These are phyloP conservation scores for Hericium coralloides DNA, from an alignment of 768 basidiomycete species.

Conservation along the genomic window DNA sequence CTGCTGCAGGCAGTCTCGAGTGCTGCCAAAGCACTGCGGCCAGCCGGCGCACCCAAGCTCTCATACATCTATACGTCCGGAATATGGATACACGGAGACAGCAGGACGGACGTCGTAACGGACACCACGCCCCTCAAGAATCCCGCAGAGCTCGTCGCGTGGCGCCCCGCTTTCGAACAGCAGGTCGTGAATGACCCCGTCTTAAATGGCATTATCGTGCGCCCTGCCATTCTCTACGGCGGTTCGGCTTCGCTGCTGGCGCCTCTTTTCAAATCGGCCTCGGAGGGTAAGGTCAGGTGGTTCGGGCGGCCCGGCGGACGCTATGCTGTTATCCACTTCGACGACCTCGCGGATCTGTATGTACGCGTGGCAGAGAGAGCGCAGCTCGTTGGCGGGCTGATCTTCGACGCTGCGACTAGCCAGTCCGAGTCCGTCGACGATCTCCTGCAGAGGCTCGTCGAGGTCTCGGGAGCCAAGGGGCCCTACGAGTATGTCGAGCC, in stretches of 20 bases:
- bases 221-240: constrained; percentile 34
- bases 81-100: constrained; percentile 35
- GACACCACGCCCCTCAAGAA: constrained; percentile 24
- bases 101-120: constrained; percentile 22
- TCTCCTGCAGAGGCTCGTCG: constrained; percentile 27
- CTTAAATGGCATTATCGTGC: constrained; percentile 37
- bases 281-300: constrained; percentile 25
- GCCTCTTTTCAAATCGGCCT: constrained; percentile 23
- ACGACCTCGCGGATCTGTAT: constrained; percentile 39
- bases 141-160: constrained; percentile 16
- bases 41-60: constrained; percentile 26
- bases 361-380: constrained; percentile 32
- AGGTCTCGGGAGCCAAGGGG: constrained; percentile 28
- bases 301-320: constrained; percentile 27
- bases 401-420: constrained; percentile 34
- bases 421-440: constrained; percentile 32
- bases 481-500: constrained; percentile 28
- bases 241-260: constrained; percentile 29
- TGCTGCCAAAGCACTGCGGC: constrained; percentile 20
- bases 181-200: constrained; percentile 19
- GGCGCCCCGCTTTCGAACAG: constrained; percentile 28
- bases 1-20: constrained; percentile 20
- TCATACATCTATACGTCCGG: constrained; percentile 39
- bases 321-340: constrained; percentile 30
- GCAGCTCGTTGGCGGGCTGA: constrained; percentile 25